Conservation (phyloP, 106 monocot genomes). For the Dendrobium nobile region DNA sequence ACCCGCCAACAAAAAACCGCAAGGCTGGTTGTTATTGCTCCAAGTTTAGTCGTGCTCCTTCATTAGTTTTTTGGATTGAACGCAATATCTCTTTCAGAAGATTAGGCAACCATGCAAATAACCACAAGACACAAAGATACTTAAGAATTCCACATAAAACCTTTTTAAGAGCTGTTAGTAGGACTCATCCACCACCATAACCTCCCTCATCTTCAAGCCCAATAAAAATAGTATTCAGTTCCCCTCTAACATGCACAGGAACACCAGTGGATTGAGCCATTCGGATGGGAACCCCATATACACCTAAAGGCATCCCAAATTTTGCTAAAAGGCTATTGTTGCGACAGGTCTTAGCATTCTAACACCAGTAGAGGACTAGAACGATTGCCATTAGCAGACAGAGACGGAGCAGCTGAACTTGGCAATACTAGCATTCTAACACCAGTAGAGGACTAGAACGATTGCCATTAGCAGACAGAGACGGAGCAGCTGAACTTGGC, state of each 20-base stretch:
- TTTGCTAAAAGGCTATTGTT: slow-evolving; percentile 49
- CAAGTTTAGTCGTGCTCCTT: slow-evolving; percentile 88
- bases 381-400: slow-evolving; percentile 31
- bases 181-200: slow-evolving; percentile 99
- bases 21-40: slow-evolving; percentile 97
- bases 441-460: too few species aligned
- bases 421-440: too few species aligned
- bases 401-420: slow-evolving; percentile 17
- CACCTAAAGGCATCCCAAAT: slow-evolving; percentile 45
- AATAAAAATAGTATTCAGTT: slow-evolving; percentile 90
- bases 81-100: slow-evolving; percentile 94
- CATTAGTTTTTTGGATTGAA: slow-evolving; percentile 85
- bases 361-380: slow-evolving; percentile 16
- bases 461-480: slow-evolving; percentile 27
- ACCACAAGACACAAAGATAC: slow-evolving; percentile 95
- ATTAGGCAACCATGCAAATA: slow-evolving; percentile 93
- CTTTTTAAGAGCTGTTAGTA: slow-evolving; percentile 92
- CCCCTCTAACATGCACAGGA: slow-evolving; percentile 84
- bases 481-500: slow-evolving; percentile 19
- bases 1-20: slow-evolving; percentile 93
- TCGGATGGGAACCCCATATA: slow-evolving; percentile 63
- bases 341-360: slow-evolving; percentile 36
- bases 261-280: slow-evolving; percentile 66
- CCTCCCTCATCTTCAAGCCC: slow-evolving; percentile 99
- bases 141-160: slow-evolving; percentile 92